A percentile compares a stretch with the other conserved stretches of the same genome.
Conservation (phyloP, 2,329 filamentous ascomycete genomes). For the Harringtonia lauricola region DNA sequence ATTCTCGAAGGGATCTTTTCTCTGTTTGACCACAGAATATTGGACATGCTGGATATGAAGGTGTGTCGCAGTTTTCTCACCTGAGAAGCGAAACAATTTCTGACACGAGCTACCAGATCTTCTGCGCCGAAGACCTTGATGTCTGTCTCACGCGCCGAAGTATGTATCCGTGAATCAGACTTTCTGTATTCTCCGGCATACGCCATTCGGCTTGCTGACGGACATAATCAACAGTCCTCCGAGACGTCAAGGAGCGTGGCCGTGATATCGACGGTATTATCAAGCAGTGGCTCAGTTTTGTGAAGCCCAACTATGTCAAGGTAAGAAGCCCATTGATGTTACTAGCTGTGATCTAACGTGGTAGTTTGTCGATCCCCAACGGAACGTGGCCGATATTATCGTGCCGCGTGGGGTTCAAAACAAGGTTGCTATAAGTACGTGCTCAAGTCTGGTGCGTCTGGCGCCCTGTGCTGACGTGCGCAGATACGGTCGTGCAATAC, state of each 20-base stretch:
- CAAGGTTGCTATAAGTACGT: constrained; percentile 70
- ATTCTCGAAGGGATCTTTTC: constrained; percentile 96
- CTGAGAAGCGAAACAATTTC: not conserved
- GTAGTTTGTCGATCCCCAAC: constrained; percentile 79
- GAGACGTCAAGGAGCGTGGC: constrained; percentile 81
- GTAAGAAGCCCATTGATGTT: constrained; percentile 19
- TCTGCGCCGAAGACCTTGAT: constrained; percentile 91
- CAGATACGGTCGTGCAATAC: constrained; percentile 87
- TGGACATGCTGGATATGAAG: constrained; percentile 84
- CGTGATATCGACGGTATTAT: constrained; percentile 91
- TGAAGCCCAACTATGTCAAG: constrained; percentile 93
- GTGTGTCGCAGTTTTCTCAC: constrained; percentile 27
- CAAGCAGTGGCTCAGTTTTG: constrained; percentile 94
- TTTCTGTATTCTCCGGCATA: too few species aligned
- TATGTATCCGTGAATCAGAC: too few species aligned
- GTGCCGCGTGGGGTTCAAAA: constrained; percentile 94
- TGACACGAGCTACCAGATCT: constrained; percentile 57
- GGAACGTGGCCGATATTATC: constrained; percentile 87
- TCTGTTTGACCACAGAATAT: constrained; percentile 74
- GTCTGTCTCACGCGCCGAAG: constrained; percentile 82
- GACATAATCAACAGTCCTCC: constrained; percentile 47
- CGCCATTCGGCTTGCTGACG: constrained; percentile 5
- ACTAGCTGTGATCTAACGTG: not conserved
- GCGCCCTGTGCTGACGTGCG: not conserved
- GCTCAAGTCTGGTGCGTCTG: too few species aligned